phyloP scores from a whole-genome alignment of 164 flowering plant species.

The Chloranthus sessilifolius region DNA sequence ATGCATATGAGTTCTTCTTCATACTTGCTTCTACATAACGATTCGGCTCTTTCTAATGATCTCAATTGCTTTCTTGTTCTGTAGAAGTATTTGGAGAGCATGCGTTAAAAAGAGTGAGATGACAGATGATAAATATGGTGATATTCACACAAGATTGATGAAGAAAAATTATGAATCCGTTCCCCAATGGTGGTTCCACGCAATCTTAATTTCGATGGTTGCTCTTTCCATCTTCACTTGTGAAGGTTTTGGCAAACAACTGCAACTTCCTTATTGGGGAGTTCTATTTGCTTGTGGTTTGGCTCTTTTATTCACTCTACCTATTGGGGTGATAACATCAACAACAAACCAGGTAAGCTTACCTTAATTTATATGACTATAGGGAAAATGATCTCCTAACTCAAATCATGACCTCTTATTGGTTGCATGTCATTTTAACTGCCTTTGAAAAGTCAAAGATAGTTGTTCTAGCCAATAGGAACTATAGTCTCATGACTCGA shows the following conservation, averaged over 20 bases:
- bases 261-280: constrained; percentile 4
- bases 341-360: constrained; percentile 2
- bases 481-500: too few relatives aligned
- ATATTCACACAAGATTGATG: constrained; percentile 1
- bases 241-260: neutral
- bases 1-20: too few relatives aligned
- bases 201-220: neutral
- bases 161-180: neutral
- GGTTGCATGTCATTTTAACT: too few relatives aligned
- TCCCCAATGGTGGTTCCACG: neutral
- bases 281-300: neutral
- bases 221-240: neutral
- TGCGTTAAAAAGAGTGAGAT: neutral
- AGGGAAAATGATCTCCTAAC: too few relatives aligned
- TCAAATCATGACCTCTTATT: too few relatives aligned
- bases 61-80: neutral
- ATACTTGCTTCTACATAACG: neutral
- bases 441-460: too few relatives aligned
- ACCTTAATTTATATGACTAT: neutral
- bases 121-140: neutral
- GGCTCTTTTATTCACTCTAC: neutral
- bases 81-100: neutral
- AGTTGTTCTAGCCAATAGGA: too few relatives aligned
- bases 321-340: constrained; percentile 1
- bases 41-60: neutral